These are phyloP conservation scores for Thraustochytrium sp. DNA, from an alignment of 352 stramenopile genomes.

Conservation along the genomic window DNA sequence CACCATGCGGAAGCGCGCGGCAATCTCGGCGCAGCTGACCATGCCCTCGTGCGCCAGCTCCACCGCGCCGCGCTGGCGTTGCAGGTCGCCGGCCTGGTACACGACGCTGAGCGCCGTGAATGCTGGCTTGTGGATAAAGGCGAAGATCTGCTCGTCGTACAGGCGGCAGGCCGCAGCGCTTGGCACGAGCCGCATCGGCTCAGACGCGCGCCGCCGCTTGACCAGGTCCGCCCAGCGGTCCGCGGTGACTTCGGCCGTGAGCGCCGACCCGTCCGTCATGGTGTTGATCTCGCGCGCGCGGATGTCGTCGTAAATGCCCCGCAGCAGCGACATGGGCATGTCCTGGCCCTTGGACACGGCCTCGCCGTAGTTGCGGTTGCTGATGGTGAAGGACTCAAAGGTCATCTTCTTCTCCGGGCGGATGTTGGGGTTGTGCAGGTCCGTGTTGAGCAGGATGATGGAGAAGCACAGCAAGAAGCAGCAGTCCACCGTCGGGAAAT, in stretches of 20 bases:
- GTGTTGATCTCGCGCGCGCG: background rate
- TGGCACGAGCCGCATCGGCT: background rate
- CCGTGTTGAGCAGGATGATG: constrained; percentile 91
- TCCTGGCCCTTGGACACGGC: constrained; percentile 33
- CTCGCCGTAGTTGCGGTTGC: constrained; percentile 31
- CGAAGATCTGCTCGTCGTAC: constrained; percentile 39
- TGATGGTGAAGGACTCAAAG: constrained; percentile 24
- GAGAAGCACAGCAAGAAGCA: constrained; percentile 97
- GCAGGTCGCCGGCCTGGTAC: background rate
- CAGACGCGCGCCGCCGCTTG: background rate
- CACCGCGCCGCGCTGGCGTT: background rate
- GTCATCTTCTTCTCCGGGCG: constrained; percentile 96
- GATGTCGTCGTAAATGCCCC: constrained; percentile 34
- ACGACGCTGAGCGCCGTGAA: constrained; percentile 28
- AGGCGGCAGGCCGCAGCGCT: background rate
- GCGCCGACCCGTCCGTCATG: constrained; percentile 18
- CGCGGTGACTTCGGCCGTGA: constrained; percentile 33
- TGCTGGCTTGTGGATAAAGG: constrained; percentile 29
- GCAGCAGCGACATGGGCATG: constrained; percentile 29
- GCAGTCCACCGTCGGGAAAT: constrained; percentile 65
- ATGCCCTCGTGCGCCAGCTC: constrained; percentile 28
- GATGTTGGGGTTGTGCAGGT: constrained; percentile 98
- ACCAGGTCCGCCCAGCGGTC: constrained; percentile 22
- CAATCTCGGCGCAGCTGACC: background rate
- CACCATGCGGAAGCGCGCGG: constrained; percentile 13